Conservation (phyloP, 192 early-diverging fungal genomes). For the Backusella australiensis region DNA sequence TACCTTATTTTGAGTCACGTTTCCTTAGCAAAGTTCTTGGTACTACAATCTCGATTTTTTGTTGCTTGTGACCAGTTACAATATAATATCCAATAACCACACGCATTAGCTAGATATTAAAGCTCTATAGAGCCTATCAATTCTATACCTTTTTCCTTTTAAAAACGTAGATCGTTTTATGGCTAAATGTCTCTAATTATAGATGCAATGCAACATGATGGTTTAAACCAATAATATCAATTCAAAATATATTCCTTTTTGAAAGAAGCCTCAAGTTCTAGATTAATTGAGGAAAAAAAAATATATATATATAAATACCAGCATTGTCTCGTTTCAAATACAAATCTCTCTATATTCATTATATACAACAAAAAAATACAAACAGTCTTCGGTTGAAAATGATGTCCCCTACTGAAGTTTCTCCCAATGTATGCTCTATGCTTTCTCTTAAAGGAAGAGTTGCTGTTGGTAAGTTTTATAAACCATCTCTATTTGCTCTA, state of each 20-base stretch:
- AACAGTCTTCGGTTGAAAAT: neutral
- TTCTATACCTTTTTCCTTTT: neutral
- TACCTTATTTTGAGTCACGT: neutral
- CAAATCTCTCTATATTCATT: neutral
- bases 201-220: neutral
- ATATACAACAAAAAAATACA: neutral
- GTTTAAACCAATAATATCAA: neutral
- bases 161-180: neutral
- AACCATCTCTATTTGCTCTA: neutral
- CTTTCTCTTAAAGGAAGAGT: constrained; percentile 31
- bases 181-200: neutral
- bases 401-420: neutral
- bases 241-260: neutral
- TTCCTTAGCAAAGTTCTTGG: neutral
- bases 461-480: constrained; percentile 23
- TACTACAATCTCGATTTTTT: neutral
- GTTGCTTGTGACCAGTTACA: neutral
- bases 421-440: constrained; percentile 7
- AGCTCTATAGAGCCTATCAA: neutral
- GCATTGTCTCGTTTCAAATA: neutral
- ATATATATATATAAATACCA: neutral
- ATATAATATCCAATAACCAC: neutral
- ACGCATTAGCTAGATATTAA: neutral
- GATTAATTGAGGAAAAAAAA: neutral
- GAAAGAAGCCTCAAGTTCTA: neutral